Percentiles rank a stretch among this genome's conserved stretches.
Evolutionary conservation across 2,329 filamentous ascomycete genomes (phyloP).

Genomic region (Pseudocercospora fuligena): DNA sequence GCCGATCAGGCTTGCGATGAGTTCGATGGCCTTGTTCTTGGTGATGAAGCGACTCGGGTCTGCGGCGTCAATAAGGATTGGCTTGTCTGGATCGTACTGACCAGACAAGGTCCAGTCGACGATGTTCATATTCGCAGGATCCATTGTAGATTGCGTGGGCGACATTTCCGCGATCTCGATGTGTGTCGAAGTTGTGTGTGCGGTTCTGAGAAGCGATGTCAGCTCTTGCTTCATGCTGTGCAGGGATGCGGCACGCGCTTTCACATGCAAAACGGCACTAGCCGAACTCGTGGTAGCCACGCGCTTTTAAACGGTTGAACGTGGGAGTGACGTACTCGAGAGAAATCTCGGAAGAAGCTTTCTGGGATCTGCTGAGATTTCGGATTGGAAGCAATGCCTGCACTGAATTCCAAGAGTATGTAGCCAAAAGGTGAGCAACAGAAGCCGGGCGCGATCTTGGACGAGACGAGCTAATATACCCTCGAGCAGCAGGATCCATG

Average conservation of each 20-base stretch:
- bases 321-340: background rate
- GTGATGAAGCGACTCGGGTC: slow-evolving; percentile 34
- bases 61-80: slow-evolving; percentile 41
- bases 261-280: background rate
- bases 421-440: background rate
- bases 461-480: background rate
- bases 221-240: background rate
- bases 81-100: slow-evolving; percentile 27
- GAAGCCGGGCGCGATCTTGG: background rate
- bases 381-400: background rate
- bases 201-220: background rate
- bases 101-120: slow-evolving; percentile 31
- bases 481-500: background rate
- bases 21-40: slow-evolving; percentile 27
- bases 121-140: slow-evolving; percentile 26
- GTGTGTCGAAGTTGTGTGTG: background rate
- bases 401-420: background rate
- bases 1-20: slow-evolving; percentile 35
- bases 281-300: background rate
- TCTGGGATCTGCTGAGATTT: background rate
- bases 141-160: background rate
- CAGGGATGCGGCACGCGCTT: background rate
- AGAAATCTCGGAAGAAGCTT: background rate
- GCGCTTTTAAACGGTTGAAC: background rate
- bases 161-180: background rate